A percentile compares a stretch with the other conserved stretches of the same genome.
These are phyloP conservation scores for Boletellus emodensis DNA, from an alignment of 768 basidiomycete species.

Conservation along the genomic window DNA sequence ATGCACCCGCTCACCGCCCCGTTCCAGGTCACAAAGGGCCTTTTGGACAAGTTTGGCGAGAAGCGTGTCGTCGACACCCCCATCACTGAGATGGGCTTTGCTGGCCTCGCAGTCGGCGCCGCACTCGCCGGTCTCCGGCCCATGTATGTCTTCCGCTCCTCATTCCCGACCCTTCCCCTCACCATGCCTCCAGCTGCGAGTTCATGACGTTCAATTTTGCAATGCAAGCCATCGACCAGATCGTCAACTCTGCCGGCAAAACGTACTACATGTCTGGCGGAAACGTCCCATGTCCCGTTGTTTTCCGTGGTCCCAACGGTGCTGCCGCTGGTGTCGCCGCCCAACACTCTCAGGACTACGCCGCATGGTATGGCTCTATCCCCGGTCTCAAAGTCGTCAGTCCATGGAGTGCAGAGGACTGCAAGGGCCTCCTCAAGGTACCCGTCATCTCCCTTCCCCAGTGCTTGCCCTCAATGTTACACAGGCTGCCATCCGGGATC, in stretches of 20 bases:
- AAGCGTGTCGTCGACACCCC: conserved; percentile 97
- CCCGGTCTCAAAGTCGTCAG: conserved; percentile 97
- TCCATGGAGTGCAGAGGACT: conserved; percentile 98
- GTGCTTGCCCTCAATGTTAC: neutral
- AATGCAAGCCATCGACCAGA: conserved; percentile 99
- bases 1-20: conserved; percentile 9
- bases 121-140: conserved; percentile 93
- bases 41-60: conserved; percentile 98
- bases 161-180: conserved; percentile 1
- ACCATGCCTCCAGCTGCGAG: conserved; percentile 66
- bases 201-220: conserved; percentile 99
- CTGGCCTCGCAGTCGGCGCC: conserved; percentile 92
- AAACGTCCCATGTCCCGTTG: conserved; percentile 96
- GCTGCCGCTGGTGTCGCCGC: conserved; percentile 96
- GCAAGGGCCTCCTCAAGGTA: conserved; percentile 96
- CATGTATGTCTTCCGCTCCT: conserved; percentile 48
- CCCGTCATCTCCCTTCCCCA: conserved; percentile 11
- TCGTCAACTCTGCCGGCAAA: conserved; percentile 99
- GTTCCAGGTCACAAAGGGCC: conserved; percentile 89
- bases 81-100: conserved; percentile 98
- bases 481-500: conserved; percentile 94
- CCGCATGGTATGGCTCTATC: conserved; percentile 89
- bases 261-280: conserved; percentile 99
- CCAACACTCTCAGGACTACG: conserved; percentile 97
- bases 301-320: conserved; percentile 99